Evolutionary conservation across 208 protist genomes (phyloP).

Genomic region (Balamuthia mandrillaris): DNA sequence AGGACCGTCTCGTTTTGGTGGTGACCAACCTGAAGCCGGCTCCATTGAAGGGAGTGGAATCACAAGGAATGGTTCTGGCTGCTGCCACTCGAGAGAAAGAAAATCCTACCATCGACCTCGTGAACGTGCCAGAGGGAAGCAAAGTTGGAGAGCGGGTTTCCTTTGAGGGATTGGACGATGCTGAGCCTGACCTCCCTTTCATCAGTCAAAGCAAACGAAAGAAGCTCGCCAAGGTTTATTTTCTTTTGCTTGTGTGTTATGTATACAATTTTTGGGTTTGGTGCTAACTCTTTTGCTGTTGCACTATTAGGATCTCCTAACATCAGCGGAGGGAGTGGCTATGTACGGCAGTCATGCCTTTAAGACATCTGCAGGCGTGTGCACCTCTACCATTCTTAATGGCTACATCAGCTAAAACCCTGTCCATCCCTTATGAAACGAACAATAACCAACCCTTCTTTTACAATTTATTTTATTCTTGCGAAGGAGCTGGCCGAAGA

Average conservation of each 20-base stretch:
- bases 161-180: conserved; percentile 8
- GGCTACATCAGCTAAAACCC: conserved; percentile 21
- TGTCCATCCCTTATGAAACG: too few relatives aligned
- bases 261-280: not conserved
- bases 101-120: conserved; percentile 27
- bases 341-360: not conserved
- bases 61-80: conserved; percentile 42
- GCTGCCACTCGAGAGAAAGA: conserved; percentile 18
- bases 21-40: conserved; percentile 41
- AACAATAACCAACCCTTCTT: too few relatives aligned
- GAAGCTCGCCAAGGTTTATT: conserved; percentile 11
- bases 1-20: conserved; percentile 24
- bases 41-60: not conserved
- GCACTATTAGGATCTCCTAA: conserved; percentile 6
- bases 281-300: not conserved
- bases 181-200: conserved; percentile 14
- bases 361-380: conserved; percentile 20
- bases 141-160: conserved; percentile 22
- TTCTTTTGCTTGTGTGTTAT: not conserved
- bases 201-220: not conserved
- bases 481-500: too few relatives aligned
- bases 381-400: not conserved
- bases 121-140: conserved; percentile 34
- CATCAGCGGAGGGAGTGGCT: not conserved
- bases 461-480: too few relatives aligned